Evolutionary conservation across 805 yeast genomes (phyloP).

Genomic region (Jamesozyma lodderae): DNA sequence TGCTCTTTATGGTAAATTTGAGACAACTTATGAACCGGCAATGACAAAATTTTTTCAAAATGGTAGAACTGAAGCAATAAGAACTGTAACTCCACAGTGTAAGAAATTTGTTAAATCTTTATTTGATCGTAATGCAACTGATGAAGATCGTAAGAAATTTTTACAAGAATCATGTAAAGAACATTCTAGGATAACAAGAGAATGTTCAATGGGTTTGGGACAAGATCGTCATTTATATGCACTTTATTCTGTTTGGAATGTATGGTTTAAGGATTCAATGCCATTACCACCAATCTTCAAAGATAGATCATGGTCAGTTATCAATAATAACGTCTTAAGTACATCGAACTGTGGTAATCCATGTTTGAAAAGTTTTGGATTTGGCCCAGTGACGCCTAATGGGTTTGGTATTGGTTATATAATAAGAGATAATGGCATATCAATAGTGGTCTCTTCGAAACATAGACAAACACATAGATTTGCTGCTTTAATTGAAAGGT

Average conservation of each 20-base stretch:
- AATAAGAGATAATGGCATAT: conserved; percentile 68
- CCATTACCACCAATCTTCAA: conserved; percentile 68
- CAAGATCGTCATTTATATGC: conserved; percentile 89
- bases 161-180: conserved; percentile 61
- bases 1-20: conserved; percentile 86
- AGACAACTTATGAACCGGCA: conserved; percentile 92
- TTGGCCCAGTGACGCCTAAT: conserved; percentile 82
- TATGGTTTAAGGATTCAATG: conserved; percentile 19
- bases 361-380: conserved; percentile 76
- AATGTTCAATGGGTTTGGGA: conserved; percentile 72
- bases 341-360: conserved; percentile 92
- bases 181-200: conserved; percentile 60
- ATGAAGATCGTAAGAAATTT: conserved; percentile 46
- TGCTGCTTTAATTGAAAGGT: conserved; percentile 52
- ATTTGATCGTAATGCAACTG: conserved; percentile 56
- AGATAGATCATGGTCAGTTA: conserved; percentile 79
- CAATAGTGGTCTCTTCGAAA: conserved; percentile 77
- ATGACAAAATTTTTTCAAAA: conserved; percentile 85
- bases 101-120: conserved; percentile 76
- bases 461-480: conserved; percentile 81
- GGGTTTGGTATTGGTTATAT: conserved; percentile 94
- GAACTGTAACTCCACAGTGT: conserved; percentile 75
- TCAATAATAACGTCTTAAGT: conserved; percentile 71
- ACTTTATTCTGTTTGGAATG: conserved; percentile 76
- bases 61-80: conserved; percentile 87